Evolutionary conservation across 169 alveolate species (phyloP).

Genomic region (Plasmodium coatneyi): DNA sequence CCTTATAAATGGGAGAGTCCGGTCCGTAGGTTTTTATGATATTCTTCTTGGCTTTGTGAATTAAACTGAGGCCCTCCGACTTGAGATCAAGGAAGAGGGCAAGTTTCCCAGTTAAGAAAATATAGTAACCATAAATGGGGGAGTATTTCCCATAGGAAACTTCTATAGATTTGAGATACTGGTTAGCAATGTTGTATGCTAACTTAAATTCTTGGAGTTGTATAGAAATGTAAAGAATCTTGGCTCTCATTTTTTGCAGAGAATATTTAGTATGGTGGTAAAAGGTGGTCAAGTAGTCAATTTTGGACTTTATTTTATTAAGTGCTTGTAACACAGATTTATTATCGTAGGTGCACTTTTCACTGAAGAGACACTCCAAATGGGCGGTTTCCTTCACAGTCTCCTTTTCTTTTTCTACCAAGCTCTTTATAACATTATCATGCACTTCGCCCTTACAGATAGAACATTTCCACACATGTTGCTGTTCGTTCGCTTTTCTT

Average conservation of each 20-base stretch:
- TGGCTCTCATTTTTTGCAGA: constrained; percentile 70
- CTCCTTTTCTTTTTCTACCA: constrained; percentile 57
- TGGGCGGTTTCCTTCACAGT: constrained; percentile 37
- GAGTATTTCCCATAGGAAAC: constrained; percentile 59
- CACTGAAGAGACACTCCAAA: constrained; percentile 40
- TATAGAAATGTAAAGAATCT: constrained; percentile 59
- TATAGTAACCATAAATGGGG: constrained; percentile 64
- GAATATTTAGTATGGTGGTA: constrained; percentile 71
- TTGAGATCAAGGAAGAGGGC: constrained; percentile 61
- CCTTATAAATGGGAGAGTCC: constrained; percentile 60
- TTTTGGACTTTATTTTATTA: constrained; percentile 65
- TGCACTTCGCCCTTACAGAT: constrained; percentile 51
- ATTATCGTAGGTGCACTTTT: constrained; percentile 61
- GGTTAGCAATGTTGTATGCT: constrained; percentile 66
- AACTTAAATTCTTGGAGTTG: constrained; percentile 65
- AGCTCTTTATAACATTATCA: constrained; percentile 40
- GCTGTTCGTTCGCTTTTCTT: constrained; percentile 24
- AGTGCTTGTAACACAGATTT: constrained; percentile 55
- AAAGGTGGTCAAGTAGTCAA: constrained; percentile 36
- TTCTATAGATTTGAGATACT: constrained; percentile 63
- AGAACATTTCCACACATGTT: constrained; percentile 47
- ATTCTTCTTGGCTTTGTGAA: constrained; percentile 65
- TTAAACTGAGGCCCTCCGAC: constrained; percentile 34
- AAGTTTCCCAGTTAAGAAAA: constrained; percentile 61
- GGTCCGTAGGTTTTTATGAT: constrained; percentile 64